Base-by-base conservation (phyloP, 495 filamentous ascomycete species). In the Recurvomyces mirabilis region DNA sequence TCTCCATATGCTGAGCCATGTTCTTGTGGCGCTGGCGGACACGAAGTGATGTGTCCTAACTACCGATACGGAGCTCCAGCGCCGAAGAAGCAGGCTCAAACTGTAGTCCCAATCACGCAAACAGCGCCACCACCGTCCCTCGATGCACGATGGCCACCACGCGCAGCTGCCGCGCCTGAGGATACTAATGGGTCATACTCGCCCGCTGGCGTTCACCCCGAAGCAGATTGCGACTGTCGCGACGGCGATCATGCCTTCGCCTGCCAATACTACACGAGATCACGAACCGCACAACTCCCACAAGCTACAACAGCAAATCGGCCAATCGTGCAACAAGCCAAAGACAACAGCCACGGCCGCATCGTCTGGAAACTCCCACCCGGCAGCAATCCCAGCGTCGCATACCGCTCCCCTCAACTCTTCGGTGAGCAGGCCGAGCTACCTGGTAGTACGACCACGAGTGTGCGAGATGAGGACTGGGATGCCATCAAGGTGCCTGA, bases 401-500 rank as follows among this genome's bases (percentile, higher is more conserved):
- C 18, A 14, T 41, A 41, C 22, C 18, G 19, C 14, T 41, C 45
- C 14, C 38, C 45, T 1, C 45, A 47, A 21, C 17, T 41, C 2
- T 47, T 40, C 26, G 45, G 45, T 12, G 45, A 47, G 18, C 45
- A 47, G 18, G 45, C 45, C 10, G 45, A 41, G 45, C 37, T 47
- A 13, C 36, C 45, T 10, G 23, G 18, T 2, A 14, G 9, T 17
- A 46, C 43, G 5, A 15, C 17, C 1, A 21, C 31, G 13, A 35
- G 17, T 7, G 43, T 38, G 43, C 32, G 43, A 14, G 43, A 46
- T 24, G 32, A 46, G 19, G 33, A 45, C 5, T 29, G 25, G 7
- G 22, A 23, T 9, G 15, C 17, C 15, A 35, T 18, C 25, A 9
- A 9, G 5, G 19, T 34, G 15, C 12, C 17, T 18, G 36, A 47